These are phyloP conservation scores for Lipomyces chichibuensis DNA, from an alignment of 805 yeast species.

Conservation along the genomic window DNA sequence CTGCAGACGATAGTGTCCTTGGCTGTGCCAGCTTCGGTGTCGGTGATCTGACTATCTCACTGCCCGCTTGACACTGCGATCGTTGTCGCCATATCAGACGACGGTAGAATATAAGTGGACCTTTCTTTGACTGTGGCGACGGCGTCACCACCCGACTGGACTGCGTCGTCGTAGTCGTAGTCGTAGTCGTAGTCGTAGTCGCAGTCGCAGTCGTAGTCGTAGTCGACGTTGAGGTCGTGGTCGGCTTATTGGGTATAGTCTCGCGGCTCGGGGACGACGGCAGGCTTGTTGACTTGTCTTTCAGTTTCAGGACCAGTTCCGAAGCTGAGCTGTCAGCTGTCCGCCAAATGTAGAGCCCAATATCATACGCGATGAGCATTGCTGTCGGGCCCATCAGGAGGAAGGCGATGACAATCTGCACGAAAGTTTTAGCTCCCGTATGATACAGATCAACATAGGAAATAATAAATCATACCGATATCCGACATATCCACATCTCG, in stretches of 20 bases:
- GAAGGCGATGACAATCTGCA: constrained; percentile 23
- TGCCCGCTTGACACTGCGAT: not conserved
- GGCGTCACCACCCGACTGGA: not conserved
- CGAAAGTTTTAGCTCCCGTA: not conserved
- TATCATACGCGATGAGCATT: constrained; percentile 21
- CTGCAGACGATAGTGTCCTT: not conserved
- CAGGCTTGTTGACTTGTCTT: not conserved
- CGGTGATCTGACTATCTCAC: not conserved
- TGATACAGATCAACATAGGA: not conserved
- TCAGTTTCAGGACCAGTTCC: constrained; percentile 1
- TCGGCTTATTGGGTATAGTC: no score
- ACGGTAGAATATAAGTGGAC: not conserved
- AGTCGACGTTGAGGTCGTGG: no score
- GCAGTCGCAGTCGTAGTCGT: no score
- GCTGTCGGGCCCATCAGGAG: constrained; percentile 18
- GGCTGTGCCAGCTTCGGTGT: not conserved
- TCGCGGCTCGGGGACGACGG: constrained; percentile 2
- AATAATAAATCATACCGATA: constrained; percentile 12
- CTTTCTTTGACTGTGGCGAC: not conserved
- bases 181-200: not conserved
- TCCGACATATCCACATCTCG: constrained; percentile 23
- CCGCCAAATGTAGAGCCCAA: constrained; percentile 25
- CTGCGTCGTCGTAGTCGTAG: not conserved
- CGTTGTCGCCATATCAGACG: not conserved
- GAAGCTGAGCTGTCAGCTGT: constrained; percentile 10